Percentiles rank a stretch among this genome's conserved stretches.
Evolutionary conservation across 805 yeast species (phyloP).

Genomic region (Wickerhamiella sergipiensis): DNA sequence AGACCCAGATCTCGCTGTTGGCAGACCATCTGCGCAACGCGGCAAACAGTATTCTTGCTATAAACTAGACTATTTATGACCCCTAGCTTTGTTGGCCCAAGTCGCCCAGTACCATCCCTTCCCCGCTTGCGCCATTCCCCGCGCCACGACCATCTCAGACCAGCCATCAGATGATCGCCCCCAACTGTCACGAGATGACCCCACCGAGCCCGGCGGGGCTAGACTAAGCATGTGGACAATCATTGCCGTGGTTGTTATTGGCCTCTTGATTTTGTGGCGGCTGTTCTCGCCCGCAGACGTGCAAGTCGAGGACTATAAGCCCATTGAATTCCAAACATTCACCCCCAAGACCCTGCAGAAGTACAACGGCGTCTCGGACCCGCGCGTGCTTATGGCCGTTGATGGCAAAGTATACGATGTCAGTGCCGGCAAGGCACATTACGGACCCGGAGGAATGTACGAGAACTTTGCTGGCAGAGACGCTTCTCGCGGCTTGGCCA

Average conservation of each 20-base stretch:
- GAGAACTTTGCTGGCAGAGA: constrained; percentile 91
- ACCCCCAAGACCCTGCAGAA: constrained; percentile 63
- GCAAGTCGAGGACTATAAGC: constrained; percentile 5
- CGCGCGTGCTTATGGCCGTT: constrained; percentile 74
- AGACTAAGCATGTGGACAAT: constrained; percentile 1
- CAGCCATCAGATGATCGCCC: too few relatives aligned
- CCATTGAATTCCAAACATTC: constrained; percentile 31
- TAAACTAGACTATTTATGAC: background rate
- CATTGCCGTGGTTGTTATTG: constrained; percentile 1
- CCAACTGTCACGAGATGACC: background rate
- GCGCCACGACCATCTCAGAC: too few relatives aligned
- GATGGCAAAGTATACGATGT: constrained; percentile 79
- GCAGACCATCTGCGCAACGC: constrained; percentile 11
- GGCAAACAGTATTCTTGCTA: constrained; percentile 3
- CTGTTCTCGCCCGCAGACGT: background rate
- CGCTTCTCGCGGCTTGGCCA: constrained; percentile 84
- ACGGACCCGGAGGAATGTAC: constrained; percentile 95
- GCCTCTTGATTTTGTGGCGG: constrained; percentile 3
- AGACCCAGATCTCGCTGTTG: constrained; percentile 19
- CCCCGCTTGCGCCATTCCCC: too few relatives aligned
- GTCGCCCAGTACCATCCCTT: too few relatives aligned
- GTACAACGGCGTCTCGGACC: constrained; percentile 70
- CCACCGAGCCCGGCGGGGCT: background rate
- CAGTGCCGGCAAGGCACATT: constrained; percentile 62
- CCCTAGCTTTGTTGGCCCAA: too few relatives aligned